Base-by-base conservation (phyloP, 768 basidiomycete species). In the Lenzites betulinus region DNA sequence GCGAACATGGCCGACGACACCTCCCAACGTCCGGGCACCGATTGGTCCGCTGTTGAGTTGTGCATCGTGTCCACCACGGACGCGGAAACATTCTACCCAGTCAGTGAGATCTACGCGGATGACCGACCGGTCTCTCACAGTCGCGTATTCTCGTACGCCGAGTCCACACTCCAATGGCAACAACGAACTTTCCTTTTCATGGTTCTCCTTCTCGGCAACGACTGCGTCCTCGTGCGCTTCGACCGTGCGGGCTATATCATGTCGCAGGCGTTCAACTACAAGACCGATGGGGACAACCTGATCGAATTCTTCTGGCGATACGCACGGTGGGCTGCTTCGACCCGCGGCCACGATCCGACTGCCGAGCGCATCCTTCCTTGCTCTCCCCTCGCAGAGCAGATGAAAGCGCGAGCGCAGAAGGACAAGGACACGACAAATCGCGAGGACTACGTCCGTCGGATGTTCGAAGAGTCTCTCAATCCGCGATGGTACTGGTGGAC, bases 241-340 rank as follows among this genome's bases (percentile, higher is more conserved):
- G 58, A 59, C 26, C 30, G 58, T 1, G 36, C 58, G n/a, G 51
- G 51, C 18, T 26, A 30, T 7, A 11, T 59, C 46, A 9, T 25
- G 16, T 53, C 58, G 0, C 20, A 39, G 15, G 28, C 22, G n/a
- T 53, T 59, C 52, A 41, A 53, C 43, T 59, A 59, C 39, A 26
- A 16, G 33, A 23, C 16, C 11, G 16, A 26, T 7, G 12, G 42
- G 13, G 3, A 26, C 9, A 5, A 13, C 11, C 51, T 59, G n/a
- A 18, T 30, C 43, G 43, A 53, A 11, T 53, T 59, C 43, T 26
- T 59, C 15, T 59, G 51, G 51, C 51, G 51, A 8, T 43, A 49
- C 7, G 23, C 39, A 7, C 36, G 16, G 8, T 52, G 51, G 38
- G 15, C 13, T 23, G 23, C 38, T 9, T 12, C 22, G 13, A 15